phyloP scores from a whole-genome alignment of 805 yeast genomes.

The Babjeviella inositovora region DNA sequence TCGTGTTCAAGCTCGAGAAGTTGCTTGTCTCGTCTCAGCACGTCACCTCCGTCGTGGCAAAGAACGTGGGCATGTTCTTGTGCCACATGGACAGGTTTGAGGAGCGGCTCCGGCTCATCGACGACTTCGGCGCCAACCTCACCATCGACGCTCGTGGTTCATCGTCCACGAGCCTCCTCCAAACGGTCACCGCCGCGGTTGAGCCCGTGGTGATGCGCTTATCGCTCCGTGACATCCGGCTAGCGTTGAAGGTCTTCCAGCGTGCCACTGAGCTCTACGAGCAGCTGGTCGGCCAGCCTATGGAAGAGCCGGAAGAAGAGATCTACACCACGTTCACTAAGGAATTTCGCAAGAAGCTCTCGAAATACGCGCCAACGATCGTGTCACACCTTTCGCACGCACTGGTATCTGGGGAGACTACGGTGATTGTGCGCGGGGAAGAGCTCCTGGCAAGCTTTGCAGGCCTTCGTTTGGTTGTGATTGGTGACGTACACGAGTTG shows the following conservation, averaged over 20 bases:
- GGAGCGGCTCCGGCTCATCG: conserved; percentile 59
- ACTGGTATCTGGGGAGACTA: conserved; percentile 6
- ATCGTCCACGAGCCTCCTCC: conserved; percentile 34
- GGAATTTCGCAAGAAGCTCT: conserved; percentile 41
- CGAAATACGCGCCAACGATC: conserved; percentile 57
- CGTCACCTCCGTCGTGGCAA: conserved; percentile 47
- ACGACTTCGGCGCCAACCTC: conserved; percentile 73
- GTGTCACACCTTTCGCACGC: conserved; percentile 30
- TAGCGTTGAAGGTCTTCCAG: conserved; percentile 62
- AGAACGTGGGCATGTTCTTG: conserved; percentile 77
- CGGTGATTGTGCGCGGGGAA: conserved; percentile 46
- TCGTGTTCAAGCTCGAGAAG: conserved; percentile 81
- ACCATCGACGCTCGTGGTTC: conserved; percentile 62
- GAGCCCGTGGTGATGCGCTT: conserved; percentile 74
- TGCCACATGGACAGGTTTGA: conserved; percentile 57
- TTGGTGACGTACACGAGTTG: conserved; percentile 83
- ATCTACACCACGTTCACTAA: conserved; percentile 29
- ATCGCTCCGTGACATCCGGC: conserved; percentile 71
- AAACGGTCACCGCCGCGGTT: conserved; percentile 51
- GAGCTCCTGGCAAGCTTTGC: conserved; percentile 47
- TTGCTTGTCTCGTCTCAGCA: conserved; percentile 53
- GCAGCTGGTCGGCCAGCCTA: conserved; percentile 2
- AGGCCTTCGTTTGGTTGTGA: conserved; percentile 66
- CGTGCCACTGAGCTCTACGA: conserved; percentile 44
- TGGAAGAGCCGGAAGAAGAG: conserved; percentile 2